Evolutionary conservation across 2,329 filamentous ascomycete species (phyloP).

Genomic region (Cladorrhinum sp.): DNA sequence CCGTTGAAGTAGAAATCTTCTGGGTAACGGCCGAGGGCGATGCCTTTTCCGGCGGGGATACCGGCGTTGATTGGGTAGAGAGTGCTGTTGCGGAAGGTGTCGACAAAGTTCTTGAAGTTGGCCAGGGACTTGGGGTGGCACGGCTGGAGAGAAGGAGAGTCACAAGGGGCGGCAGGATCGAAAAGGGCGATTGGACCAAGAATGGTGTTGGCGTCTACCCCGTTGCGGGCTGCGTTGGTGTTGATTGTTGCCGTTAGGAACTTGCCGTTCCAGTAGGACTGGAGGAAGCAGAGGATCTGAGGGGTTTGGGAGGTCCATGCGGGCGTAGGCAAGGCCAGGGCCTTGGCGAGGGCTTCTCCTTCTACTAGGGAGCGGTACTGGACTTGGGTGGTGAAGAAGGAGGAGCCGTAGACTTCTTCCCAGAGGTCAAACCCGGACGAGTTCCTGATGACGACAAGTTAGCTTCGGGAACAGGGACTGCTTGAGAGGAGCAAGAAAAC

Average conservation of each 20-base stretch:
- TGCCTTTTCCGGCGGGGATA: slow-evolving; percentile 54
- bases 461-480: too few relatives aligned
- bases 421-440: slow-evolving; percentile 69
- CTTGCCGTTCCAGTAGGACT: slow-evolving; percentile 57
- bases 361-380: slow-evolving; percentile 57
- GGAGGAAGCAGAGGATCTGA: slow-evolving; percentile 66
- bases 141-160: slow-evolving; percentile 71
- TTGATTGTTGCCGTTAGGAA: slow-evolving; percentile 54
- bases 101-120: slow-evolving; percentile 73
- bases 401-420: slow-evolving; percentile 74
- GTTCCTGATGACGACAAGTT: slow-evolving; percentile 38
- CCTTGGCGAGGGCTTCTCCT: slow-evolving; percentile 49
- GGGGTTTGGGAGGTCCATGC: slow-evolving; percentile 55
- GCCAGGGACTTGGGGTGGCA: slow-evolving; percentile 66
- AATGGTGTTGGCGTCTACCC: slow-evolving; percentile 61
- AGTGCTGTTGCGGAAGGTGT: slow-evolving; percentile 63
- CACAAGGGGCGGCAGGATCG: slow-evolving; percentile 62
- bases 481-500: slow-evolving; percentile 11
- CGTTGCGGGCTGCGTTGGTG: slow-evolving; percentile 44
- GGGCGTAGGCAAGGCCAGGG: slow-evolving; percentile 47
- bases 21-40: slow-evolving; percentile 63
- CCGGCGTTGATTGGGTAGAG: slow-evolving; percentile 68
- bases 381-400: slow-evolving; percentile 74
- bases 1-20: slow-evolving; percentile 73
- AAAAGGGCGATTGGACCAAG: slow-evolving; percentile 64